Evolutionary conservation across 1,284 basidiomycete genomes (phyloP), one percentile per base, ranked within the genome.

Genomic region (Papiliotrema laurentii): DNA sequence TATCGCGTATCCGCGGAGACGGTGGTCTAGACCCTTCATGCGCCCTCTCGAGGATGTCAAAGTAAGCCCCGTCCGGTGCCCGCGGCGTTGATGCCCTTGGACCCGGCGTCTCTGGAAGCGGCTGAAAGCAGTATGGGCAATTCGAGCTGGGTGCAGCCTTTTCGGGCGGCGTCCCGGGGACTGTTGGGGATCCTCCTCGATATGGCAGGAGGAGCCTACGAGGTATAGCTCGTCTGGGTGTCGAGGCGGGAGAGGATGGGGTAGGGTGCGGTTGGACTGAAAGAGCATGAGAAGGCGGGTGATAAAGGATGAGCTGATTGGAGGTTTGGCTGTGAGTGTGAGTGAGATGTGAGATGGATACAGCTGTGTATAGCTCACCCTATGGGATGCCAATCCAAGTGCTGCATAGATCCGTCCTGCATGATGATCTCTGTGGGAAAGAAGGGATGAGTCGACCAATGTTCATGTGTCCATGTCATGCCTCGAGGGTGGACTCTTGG

Each of bases 261-360:
- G 67, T 50, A 21, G 51, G 56, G 42, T 74, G 66, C 21, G 63
- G 70, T 42, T 76, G 78, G 46, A 93, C 85, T 22, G 86, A 80
- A 13, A 93, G 77, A 0, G 87, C 89, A 67, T 92, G 88, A 0
- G 86, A 89, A 1, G 81, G 84, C 0, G 89, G 83, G 64, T 92
- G 88, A 74, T 92, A 93, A 18, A 92, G 79, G 25, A 93, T 89
- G 46, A 92, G 83, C 65, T 91, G 88, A 69, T 89, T 86, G 0
- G 86, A 84, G 5, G 82, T 81, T 47, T 73, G 71, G 5, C 74
- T 34, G 37, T 16, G n/a, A 27, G 24, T 24, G 33, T 33, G 6
- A 33, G 26, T 28, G 4, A n/a, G n/a, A 19, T n/a, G 10, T 13
- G 7, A 36, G 45, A 18, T 10, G 36, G 5, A 38, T 11, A 7